phyloP scores from a whole-genome alignment of 2,329 filamentous ascomycete genomes.

The Celoporthe dispersa region DNA sequence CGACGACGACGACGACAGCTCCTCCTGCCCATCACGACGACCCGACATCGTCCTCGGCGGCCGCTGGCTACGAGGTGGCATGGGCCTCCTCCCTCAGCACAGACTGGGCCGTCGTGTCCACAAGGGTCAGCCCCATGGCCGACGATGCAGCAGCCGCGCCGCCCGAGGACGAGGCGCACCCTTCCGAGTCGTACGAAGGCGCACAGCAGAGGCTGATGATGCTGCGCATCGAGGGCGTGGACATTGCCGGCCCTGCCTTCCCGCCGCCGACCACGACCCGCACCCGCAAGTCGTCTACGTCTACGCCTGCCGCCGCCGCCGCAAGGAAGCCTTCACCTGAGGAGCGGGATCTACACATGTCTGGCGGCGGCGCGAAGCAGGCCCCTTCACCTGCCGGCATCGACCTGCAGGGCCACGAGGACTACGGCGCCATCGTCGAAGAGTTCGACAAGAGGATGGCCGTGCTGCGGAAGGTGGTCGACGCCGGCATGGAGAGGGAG shows the following conservation, averaged over 20 bases:
- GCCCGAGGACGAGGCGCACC: conserved; percentile 36
- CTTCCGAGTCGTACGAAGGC: background rate
- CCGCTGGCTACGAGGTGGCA: conserved; percentile 57
- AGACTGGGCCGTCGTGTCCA: conserved; percentile 67
- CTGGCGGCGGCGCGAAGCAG: conserved; percentile 13
- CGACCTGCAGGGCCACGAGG: conserved; percentile 31
- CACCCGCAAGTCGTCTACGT: conserved; percentile 36
- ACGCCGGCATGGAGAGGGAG: conserved; percentile 53
- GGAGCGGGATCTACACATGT: conserved; percentile 23
- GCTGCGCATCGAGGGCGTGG: conserved; percentile 64
- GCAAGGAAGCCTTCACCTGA: conserved; percentile 27
- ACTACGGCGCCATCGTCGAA: conserved; percentile 56
- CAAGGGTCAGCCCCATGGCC: conserved; percentile 49
- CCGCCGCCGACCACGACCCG: conserved; percentile 17
- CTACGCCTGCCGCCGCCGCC: background rate
- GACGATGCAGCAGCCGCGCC: conserved; percentile 34
- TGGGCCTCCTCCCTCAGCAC: conserved; percentile 74
- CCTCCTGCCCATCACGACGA: background rate
- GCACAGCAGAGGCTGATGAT: conserved; percentile 54
- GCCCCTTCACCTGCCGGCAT: background rate
- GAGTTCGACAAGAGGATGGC: conserved; percentile 64
- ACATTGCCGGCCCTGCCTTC: conserved; percentile 33
- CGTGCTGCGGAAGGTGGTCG: conserved; percentile 57
- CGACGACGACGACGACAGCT: background rate
- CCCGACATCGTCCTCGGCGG: background rate